phyloP scores from a whole-genome alignment of 768 basidiomycete genomes.

The Dioszegia hungarica region DNA sequence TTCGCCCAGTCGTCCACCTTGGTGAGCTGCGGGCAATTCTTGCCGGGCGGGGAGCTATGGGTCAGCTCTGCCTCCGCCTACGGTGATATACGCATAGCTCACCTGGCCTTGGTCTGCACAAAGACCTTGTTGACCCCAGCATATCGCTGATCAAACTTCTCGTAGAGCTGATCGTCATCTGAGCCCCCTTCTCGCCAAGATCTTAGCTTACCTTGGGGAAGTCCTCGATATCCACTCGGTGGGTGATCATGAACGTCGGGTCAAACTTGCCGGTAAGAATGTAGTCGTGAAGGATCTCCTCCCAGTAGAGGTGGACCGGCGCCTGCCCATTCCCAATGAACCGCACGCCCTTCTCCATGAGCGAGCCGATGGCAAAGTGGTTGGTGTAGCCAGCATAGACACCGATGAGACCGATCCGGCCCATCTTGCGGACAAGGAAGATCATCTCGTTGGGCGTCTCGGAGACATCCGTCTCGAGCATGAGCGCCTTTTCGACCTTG shows the following conservation, averaged over 20 bases:
- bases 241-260: conserved; percentile 54
- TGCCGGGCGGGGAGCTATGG: conserved; percentile 50
- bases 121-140: conserved; percentile 67
- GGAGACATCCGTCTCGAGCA: conserved; percentile 69
- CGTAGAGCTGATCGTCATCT: conserved; percentile 52
- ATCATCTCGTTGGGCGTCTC: conserved; percentile 61
- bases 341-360: conserved; percentile 72
- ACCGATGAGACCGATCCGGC: conserved; percentile 59
- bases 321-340: conserved; percentile 71
- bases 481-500: conserved; percentile 64
- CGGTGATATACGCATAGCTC: conserved; percentile 4
- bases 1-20: conserved; percentile 57
- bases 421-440: conserved; percentile 53
- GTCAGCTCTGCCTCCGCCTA: neutral
- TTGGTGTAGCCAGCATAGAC: conserved; percentile 67
- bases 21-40: conserved; percentile 56
- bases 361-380: conserved; percentile 57
- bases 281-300: conserved; percentile 62
- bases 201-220: conserved; percentile 49
- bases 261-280: conserved; percentile 65
- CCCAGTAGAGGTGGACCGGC: conserved; percentile 69
- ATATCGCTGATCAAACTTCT: conserved; percentile 59
- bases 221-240: conserved; percentile 57
- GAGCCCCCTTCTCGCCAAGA: neutral
- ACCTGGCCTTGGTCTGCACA: conserved; percentile 61